Evolutionary conservation across 1,284 basidiomycete species (phyloP).

Genomic region (Mycena sp.): DNA sequence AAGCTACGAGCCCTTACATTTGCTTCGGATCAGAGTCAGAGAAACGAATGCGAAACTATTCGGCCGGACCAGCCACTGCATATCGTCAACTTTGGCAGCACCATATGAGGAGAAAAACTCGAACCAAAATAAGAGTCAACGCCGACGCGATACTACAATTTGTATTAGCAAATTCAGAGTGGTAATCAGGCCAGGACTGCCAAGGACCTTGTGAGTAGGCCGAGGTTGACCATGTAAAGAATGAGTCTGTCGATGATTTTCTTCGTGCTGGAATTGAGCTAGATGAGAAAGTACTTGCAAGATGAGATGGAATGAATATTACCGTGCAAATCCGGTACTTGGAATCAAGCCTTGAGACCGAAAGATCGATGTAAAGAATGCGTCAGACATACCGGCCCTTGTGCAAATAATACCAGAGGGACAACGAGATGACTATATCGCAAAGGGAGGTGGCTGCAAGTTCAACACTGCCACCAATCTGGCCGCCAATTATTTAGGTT

Average conservation of each 20-base stretch:
- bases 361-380: background rate
- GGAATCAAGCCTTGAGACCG: background rate
- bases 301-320: background rate
- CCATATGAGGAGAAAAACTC: background rate
- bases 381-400: slow-evolving; percentile 10
- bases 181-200: too few species aligned
- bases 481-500: background rate
- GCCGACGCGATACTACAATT: slow-evolving; percentile 18
- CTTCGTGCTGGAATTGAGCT: slow-evolving; percentile 9
- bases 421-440: slow-evolving; percentile 16
- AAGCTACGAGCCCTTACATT: background rate
- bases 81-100: background rate
- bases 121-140: slow-evolving; percentile 20
- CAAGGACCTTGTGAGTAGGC: slow-evolving; percentile 24
- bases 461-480: slow-evolving; percentile 24
- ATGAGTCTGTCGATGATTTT: slow-evolving; percentile 24
- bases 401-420: slow-evolving; percentile 20
- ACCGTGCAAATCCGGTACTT: slow-evolving; percentile 3
- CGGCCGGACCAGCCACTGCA: slow-evolving; percentile 17
- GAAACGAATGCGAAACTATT: slow-evolving; percentile 24
- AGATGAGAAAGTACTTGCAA: background rate
- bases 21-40: slow-evolving; percentile 24
- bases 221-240: slow-evolving; percentile 24
- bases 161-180: too few species aligned
- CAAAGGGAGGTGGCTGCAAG: slow-evolving; percentile 18